phyloP scores from a whole-genome alignment of 768 basidiomycete species.

The Dentipellis sp. region DNA sequence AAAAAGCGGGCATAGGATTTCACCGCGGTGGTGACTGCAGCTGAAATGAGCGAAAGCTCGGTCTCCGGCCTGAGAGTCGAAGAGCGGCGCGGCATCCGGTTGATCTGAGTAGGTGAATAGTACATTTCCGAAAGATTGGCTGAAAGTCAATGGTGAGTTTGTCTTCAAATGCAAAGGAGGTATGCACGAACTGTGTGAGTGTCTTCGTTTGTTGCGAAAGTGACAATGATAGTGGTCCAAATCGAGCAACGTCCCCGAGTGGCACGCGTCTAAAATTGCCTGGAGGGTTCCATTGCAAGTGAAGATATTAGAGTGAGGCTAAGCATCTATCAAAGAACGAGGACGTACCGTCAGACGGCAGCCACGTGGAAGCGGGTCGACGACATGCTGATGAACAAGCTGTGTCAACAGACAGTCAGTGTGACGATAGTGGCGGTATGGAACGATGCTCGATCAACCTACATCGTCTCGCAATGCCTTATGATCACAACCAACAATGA shows the following conservation, averaged over 20 bases:
- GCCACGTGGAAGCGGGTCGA: slow-evolving; percentile 10
- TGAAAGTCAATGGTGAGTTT: neutral
- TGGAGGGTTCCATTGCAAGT: neutral
- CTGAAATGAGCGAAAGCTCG: no score
- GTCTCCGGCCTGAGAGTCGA: no score
- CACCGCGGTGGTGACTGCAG: no score
- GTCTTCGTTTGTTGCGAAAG: neutral
- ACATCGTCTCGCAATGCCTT: slow-evolving; percentile 11
- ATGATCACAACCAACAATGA: slow-evolving; percentile 2
- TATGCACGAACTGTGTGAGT: neutral
- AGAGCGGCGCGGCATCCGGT: neutral
- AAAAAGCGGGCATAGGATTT: neutral
- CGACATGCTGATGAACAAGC: slow-evolving; percentile 11
- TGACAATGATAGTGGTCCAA: slow-evolving; percentile 13
- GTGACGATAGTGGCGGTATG: neutral
- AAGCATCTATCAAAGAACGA: no score
- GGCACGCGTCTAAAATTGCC: slow-evolving; percentile 16
- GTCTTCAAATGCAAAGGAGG: neutral
- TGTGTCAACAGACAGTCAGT: neutral
- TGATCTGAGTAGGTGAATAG: neutral
- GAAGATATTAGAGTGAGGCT: neutral
- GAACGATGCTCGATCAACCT: neutral
- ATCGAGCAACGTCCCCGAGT: slow-evolving; percentile 15
- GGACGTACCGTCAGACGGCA: slow-evolving; percentile 9
- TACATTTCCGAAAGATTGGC: no score